Evolutionary conservation across 148 eudicot species (phyloP), one percentile per base, ranked within the genome.

Genomic region (Gaultheria prostrata): DNA sequence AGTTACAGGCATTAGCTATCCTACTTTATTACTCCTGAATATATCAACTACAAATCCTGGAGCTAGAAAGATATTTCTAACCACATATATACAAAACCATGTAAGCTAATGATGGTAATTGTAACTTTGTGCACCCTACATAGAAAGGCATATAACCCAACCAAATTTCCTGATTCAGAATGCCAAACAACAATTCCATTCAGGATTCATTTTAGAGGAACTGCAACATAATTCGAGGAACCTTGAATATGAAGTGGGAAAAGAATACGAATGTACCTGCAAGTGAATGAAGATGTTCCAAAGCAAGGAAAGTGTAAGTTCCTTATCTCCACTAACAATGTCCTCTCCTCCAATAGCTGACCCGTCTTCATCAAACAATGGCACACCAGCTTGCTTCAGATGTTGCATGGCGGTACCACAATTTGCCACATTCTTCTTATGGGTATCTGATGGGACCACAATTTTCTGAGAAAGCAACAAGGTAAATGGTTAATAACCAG

Each of bases 231-330:
- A 6, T 17, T 48, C 28, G 61, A 81, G 43, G 28, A 21, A 72
- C 21, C 72, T 0, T 32, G 10, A 32, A 33, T 71, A 82, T 10
- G 35, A 45, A 32, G 32, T 8, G 32, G 12, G 32, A 80, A 33
- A 21, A 32, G 13, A 80, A 13, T 32, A 39, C 59, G 10, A 73
- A 77, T 83, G 28, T 76, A 93, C 99, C 99, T 96, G 99, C 89
- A 96, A 85, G 88, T 94, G 92, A 70, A 94, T 93, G 87, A 96
- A 96, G 82, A 93, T 87, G 83, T 94, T 94, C 99, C 99, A 96
- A 75, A 96, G 87, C 88, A 96, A 92, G 51, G 99, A 89, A 81
- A 96, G 84, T 80, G 90, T 88, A 76, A 92, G 93, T 89, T 96
- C 99, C 90, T 90, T 96, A 82, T 96, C 99, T 78, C 97, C 97